These are phyloP conservation scores for Anisodus tanguticus DNA, from an alignment of 257 asterid genomes.

Conservation along the genomic window DNA sequence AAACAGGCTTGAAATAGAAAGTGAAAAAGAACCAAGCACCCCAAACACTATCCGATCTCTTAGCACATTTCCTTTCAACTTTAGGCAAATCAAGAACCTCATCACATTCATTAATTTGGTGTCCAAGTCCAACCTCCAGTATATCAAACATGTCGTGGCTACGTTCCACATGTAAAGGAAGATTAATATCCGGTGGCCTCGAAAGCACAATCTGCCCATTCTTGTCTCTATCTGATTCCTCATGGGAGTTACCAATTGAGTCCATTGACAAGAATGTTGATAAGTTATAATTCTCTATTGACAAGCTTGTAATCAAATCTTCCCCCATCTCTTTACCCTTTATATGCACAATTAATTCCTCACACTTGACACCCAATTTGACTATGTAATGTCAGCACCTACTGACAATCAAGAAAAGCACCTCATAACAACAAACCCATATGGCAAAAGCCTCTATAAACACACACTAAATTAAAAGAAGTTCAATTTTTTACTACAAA, in stretches of 20 bases:
- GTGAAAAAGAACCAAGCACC: slow-evolving; percentile 88
- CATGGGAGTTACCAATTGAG: slow-evolving; percentile 64
- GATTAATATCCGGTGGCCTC: slow-evolving; percentile 73
- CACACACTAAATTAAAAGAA: too few species aligned
- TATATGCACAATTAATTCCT: slow-evolving; percentile 43
- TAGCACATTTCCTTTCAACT: slow-evolving; percentile 57
- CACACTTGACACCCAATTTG: not conserved
- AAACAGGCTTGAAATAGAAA: slow-evolving; percentile 72
- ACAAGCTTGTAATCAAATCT: slow-evolving; percentile 51
- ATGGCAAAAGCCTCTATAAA: too few species aligned
- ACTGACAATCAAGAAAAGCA: not conserved
- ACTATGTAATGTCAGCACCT: not conserved
- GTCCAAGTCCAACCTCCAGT: slow-evolving; percentile 67
- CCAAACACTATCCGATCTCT: slow-evolving; percentile 71
- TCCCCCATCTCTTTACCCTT: slow-evolving; percentile 66
- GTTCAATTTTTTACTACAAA: too few species aligned
- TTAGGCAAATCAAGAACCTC: slow-evolving; percentile 52
- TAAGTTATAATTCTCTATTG: slow-evolving; percentile 72
- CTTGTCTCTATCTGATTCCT: slow-evolving; percentile 62
- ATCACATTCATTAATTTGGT: slow-evolving; percentile 58
- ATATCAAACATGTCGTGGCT: slow-evolving; percentile 66
- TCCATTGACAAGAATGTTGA: slow-evolving; percentile 78
- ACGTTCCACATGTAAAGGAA: slow-evolving; percentile 64
- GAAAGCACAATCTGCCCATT: slow-evolving; percentile 52
- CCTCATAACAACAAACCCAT: too few species aligned